These are phyloP conservation scores for Aspergillus brasiliensis DNA, from an alignment of 2,329 filamentous ascomycete species.

Conservation along the genomic window DNA sequence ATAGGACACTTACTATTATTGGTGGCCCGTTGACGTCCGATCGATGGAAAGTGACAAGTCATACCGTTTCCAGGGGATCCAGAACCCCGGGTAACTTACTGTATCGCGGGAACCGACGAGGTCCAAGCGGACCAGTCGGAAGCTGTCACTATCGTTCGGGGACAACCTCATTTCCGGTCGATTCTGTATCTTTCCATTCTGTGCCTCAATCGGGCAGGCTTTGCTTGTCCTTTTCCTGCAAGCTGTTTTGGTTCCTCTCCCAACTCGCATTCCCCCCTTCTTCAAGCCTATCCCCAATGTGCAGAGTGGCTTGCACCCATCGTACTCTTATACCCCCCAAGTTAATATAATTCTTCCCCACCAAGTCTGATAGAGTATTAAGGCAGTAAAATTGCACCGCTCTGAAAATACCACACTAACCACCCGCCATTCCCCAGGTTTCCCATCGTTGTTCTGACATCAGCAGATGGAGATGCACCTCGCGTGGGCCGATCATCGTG, in stretches of 20 bases:
- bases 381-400: background rate
- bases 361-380: background rate
- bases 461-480: slow-evolving; percentile 11
- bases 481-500: slow-evolving; percentile 19
- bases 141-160: background rate
- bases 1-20: background rate
- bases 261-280: background rate
- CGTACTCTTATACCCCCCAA: too few relatives aligned
- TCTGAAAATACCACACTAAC: background rate
- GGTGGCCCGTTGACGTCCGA: background rate
- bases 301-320: too few relatives aligned
- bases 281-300: background rate
- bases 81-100: background rate
- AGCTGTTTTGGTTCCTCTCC: background rate
- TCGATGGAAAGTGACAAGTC: background rate
- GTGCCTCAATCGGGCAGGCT: background rate
- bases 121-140: background rate
- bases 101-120: background rate
- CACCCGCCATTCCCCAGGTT: background rate
- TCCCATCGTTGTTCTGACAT: background rate
- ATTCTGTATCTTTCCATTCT: background rate
- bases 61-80: background rate
- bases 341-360: too few relatives aligned
- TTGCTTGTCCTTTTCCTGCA: too few relatives aligned
- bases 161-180: background rate